Base-by-base conservation (phyloP, 352 stramenopile genomes). In the Globisporangium paroecandrum region DNA sequence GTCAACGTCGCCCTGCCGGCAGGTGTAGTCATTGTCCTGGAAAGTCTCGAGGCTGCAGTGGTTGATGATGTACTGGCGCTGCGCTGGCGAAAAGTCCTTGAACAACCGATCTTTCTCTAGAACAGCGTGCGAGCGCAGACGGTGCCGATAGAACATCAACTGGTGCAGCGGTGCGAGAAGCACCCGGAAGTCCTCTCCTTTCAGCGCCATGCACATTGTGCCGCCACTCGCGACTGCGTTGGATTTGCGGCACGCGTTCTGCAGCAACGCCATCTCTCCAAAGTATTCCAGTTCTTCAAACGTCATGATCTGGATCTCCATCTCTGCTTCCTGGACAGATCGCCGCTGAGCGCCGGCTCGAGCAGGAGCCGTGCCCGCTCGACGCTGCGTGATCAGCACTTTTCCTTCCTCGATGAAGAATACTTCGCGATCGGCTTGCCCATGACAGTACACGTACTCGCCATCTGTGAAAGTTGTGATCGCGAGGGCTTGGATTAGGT, bases 391-490 rank as follows among this genome's bases (percentile, higher is more conserved):
- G 66, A 93, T 83, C 46, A 86, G 70, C 41, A 94, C 82, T 36
- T 81, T 81, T 9, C 86, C 86, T 64, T 87, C 77, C 46, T 93
- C 83, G 51, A 94, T 85, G 64, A 94, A 89, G 67, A 78, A 83
- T 6, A 93, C 34, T 22, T 87, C 82, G n/a, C 74, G 72, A 24
- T 87, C 83, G 1, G 60, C 10, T 10, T 91, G 75, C 15, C 83
- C 86, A 66, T 94, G 81, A 15, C 49, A 75, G 58, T 83, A 89
- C 68, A 94, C 83, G 72, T 87, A 87, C 36, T 91, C 84, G 25
- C 78, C 80, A 54, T 89, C 80, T 1, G n/a, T 51, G 60, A 77
- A 91, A 9, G 67, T 72, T 9, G 66, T 62, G 27, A 77, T 32
- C 34, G 69, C 61, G 9, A 91, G 62, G 3, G 79, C 72, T 24